Evolutionary conservation across 352 stramenopile genomes (phyloP), one percentile per base, ranked within the genome.

Genomic region (Globisporangium viniferum): DNA sequence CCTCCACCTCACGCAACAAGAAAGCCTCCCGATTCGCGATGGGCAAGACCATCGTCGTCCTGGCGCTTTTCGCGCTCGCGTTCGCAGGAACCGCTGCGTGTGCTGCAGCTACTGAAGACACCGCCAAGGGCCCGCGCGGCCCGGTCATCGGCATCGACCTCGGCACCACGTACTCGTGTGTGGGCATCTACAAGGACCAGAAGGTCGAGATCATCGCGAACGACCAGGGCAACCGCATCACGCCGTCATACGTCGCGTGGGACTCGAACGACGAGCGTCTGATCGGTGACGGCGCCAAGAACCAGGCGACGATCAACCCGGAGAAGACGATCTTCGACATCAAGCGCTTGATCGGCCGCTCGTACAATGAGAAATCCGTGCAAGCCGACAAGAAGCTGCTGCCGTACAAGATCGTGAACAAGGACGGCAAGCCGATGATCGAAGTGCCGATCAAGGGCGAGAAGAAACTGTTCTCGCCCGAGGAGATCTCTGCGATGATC

Each of bases 261-360:
- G 90, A 97, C 73, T 88, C 95, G 62, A 94, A 93, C 73, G 94
- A 97, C 66, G 97, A 99, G 75, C 96, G 97, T 72, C 76, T 99
- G 44, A 98, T 99, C 67, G 98, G 98, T 62, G 96, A 99, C 77
- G 97, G 94, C 33, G 98, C 98, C 71, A 99, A 99, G 93, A 99
- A 99, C 81, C 97, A 99, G 83, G 97, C 96, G 44, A 98, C 97
- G 24, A 98, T 98, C 78, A 99, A 99, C 86, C 97, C 98, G 20
- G 88, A 98, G 79, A 99, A 99, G 79, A 99, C 98, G 69, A 75
- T 99, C 56, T 99, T 99, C 77, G 98, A 99, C 75, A 97, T 99
- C 64, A 99, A 99, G 92, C 97, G 98, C 76, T 88, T 99, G 41
- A 99, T 99, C 68, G 98, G 98, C 63, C 91, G 97, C 57, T 93